Conservation (phyloP, 2,329 filamentous ascomycete genomes). For the Fusarium siculi region DNA sequence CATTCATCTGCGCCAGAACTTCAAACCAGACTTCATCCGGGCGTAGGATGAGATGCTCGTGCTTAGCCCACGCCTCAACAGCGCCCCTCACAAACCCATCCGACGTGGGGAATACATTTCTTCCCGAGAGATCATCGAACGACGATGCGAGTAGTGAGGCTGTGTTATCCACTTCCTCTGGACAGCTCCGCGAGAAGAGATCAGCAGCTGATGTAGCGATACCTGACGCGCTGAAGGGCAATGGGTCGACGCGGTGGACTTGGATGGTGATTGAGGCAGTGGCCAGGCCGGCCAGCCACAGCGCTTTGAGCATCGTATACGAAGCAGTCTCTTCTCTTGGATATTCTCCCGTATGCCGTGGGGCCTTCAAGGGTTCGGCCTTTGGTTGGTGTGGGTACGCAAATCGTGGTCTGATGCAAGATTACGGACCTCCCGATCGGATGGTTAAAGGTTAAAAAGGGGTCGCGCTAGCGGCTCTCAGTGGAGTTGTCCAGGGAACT, state of each 20-base stretch:
- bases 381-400: not conserved
- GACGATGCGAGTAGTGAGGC: constrained; percentile 47
- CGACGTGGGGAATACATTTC: constrained; percentile 46
- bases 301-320: not conserved
- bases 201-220: constrained; percentile 44
- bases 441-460: constrained; percentile 7
- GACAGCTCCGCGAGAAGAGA: constrained; percentile 48
- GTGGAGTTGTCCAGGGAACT: not conserved
- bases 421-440: constrained; percentile 25
- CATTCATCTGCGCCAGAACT: constrained; percentile 62
- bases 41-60: constrained; percentile 60
- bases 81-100: constrained; percentile 57
- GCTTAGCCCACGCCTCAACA: constrained; percentile 60
- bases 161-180: constrained; percentile 45
- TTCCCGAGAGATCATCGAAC: constrained; percentile 28
- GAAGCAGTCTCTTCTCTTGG: not conserved
- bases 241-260: constrained; percentile 43
- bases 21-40: constrained; percentile 68
- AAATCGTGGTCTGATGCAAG: constrained; percentile 11
- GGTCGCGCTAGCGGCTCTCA: constrained; percentile 2
- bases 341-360: not conserved
- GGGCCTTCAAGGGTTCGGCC: not conserved
- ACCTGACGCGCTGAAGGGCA: constrained; percentile 37
- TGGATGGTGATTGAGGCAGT: constrained; percentile 41
- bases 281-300: constrained; percentile 30